Percentiles rank a stretch among this genome's conserved stretches.
Conservation (phyloP, 129 eudicot genomes). For the Centella asiatica region DNA sequence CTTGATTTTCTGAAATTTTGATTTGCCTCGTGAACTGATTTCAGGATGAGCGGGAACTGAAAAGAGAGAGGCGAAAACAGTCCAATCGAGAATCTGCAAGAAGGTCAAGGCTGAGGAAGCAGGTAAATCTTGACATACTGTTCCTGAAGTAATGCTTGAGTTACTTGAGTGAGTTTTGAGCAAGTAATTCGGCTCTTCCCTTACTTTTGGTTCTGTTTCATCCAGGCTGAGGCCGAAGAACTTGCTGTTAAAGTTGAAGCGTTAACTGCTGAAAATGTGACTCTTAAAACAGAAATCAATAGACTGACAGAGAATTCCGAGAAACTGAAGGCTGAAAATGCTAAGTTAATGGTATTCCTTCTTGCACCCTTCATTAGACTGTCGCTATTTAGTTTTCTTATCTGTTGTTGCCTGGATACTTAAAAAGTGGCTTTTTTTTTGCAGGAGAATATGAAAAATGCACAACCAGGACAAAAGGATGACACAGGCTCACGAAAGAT, state of each 20-base stretch:
- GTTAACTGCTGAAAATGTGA: slow-evolving; percentile 56
- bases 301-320: slow-evolving; percentile 53
- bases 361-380: neutral
- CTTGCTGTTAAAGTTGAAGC: slow-evolving; percentile 64
- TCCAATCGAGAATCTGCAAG: slow-evolving; percentile 96
- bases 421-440: neutral
- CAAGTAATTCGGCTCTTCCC: neutral
- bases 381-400: neutral
- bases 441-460: slow-evolving; percentile 53
- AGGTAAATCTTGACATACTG: slow-evolving; percentile 29
- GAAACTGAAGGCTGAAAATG: slow-evolving; percentile 67
- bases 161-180: neutral
- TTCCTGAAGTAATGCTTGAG: neutral
- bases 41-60: slow-evolving; percentile 84
- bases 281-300: slow-evolving; percentile 61
- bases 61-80: slow-evolving; percentile 87
- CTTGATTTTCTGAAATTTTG: neutral
- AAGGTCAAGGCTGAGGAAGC: slow-evolving; percentile 90
- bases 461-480: slow-evolving; percentile 29
- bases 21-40: slow-evolving; percentile 1
- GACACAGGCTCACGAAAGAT: slow-evolving; percentile 22
- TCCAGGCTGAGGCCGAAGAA: slow-evolving; percentile 91
- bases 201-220: neutral
- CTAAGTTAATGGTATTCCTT: slow-evolving; percentile 47
- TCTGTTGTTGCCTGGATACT: neutral